A percentile compares a stretch with the other conserved stretches of the same genome.
Evolutionary conservation across 2,329 filamentous ascomycete genomes (phyloP).

Genomic region (Periconia digitata): DNA sequence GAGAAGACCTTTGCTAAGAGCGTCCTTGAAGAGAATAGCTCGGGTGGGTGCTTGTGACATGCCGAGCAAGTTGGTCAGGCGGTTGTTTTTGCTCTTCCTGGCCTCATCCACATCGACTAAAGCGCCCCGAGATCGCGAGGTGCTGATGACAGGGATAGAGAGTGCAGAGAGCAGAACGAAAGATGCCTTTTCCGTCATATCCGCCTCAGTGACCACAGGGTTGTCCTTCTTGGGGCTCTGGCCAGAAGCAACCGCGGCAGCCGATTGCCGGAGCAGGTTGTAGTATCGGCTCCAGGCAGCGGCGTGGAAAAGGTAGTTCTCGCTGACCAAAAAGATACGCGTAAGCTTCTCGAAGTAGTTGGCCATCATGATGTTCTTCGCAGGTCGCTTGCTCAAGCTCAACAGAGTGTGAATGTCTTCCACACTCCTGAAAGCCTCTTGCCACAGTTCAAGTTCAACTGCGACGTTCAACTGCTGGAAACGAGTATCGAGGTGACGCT

Average conservation of each 20-base stretch:
- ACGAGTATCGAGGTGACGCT: constrained; percentile 94
- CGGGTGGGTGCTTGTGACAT: constrained; percentile 90
- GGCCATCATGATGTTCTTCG: constrained; percentile 99
- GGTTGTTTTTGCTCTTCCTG: constrained; percentile 98
- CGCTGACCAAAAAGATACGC: constrained; percentile 96
- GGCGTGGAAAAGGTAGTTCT: constrained; percentile 99
- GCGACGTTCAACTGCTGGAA: constrained; percentile 99
- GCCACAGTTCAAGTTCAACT: constrained; percentile 96
- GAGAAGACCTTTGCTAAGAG: constrained; percentile 89
- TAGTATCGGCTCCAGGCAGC: constrained; percentile 98
- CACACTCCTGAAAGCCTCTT: constrained; percentile 98
- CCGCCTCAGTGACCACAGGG: constrained; percentile 82
- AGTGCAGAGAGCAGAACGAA: constrained; percentile 94
- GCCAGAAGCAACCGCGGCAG: constrained; percentile 77
- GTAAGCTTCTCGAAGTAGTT: constrained; percentile 99
- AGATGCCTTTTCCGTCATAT: constrained; percentile 91
- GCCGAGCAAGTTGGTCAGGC: constrained; percentile 91
- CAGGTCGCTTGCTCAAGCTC: constrained; percentile 94
- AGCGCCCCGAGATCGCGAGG: constrained; percentile 89
- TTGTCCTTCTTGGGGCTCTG: constrained; percentile 94
- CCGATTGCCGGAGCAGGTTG: constrained; percentile 90
- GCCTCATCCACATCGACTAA: constrained; percentile 96
- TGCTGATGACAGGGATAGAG: constrained; percentile 99
- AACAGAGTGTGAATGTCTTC: constrained; percentile 98
- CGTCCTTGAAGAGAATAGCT: constrained; percentile 90